Evolutionary conservation across 805 yeast species (phyloP).

Genomic region (Saccharomyces jurei): DNA sequence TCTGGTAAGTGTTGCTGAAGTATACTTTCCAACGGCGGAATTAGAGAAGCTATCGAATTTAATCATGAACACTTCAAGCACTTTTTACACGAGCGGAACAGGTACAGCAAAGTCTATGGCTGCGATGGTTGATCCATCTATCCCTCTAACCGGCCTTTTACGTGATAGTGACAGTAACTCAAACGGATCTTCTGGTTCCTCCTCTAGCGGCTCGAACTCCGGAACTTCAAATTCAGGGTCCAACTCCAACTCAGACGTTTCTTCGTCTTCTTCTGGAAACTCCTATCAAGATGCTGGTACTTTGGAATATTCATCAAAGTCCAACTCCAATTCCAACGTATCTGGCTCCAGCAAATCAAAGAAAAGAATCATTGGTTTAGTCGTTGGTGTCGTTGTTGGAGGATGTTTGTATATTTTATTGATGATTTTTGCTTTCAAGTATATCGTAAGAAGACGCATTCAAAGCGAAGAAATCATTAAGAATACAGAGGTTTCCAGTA

Average conservation of each 20-base stretch:
- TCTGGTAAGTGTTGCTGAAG: conserved; percentile 81
- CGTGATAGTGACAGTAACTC: conserved; percentile 47
- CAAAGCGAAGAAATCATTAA: conserved; percentile 11
- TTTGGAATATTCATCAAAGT: conserved; percentile 17
- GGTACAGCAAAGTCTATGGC: conserved; percentile 51
- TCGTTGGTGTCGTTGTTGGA: conserved; percentile 78
- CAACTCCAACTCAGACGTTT: conserved; percentile 1
- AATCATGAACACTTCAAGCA: conserved; percentile 50
- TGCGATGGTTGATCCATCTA: conserved; percentile 51
- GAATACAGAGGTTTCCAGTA: conserved; percentile 15
- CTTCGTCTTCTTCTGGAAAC: conserved; percentile 3
- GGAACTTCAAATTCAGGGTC: neutral
- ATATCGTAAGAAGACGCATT: conserved; percentile 36
- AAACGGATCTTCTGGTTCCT: conserved; percentile 72
- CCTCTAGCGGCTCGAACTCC: conserved; percentile 34
- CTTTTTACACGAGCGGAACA: conserved; percentile 52
- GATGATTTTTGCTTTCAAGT: conserved; percentile 48
- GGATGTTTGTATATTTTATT: conserved; percentile 55
- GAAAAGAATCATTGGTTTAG: conserved; percentile 61
- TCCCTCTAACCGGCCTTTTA: conserved; percentile 23
- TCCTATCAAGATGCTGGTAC: conserved; percentile 10
- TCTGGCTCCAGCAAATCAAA: conserved; percentile 25
- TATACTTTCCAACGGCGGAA: conserved; percentile 60
- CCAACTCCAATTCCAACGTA: conserved; percentile 7
- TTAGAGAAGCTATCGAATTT: conserved; percentile 42